phyloP scores from a whole-genome alignment of 2,329 filamentous ascomycete genomes.

The Ploettnerulaceae sp. region DNA sequence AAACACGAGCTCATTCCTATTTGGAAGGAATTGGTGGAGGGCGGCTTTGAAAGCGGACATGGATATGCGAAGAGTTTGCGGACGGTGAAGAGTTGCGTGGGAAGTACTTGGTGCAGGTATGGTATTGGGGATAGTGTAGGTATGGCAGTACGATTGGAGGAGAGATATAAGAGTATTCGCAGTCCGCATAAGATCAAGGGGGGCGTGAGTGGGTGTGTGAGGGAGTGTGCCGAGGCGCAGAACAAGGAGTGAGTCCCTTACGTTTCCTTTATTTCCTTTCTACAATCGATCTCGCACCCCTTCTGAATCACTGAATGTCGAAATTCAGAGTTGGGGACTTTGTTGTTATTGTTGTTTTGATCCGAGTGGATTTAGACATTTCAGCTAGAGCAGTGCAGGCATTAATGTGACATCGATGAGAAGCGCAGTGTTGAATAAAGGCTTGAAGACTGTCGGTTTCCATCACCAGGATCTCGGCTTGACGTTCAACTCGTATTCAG shows the following conservation, averaged over 20 bases:
- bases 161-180: conserved; percentile 89
- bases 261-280: not conserved
- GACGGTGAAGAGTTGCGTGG: conserved; percentile 89
- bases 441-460: no score
- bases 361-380: no score
- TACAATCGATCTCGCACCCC: not conserved
- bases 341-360: no score
- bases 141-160: conserved; percentile 81
- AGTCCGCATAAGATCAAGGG: conserved; percentile 88
- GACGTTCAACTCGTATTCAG: no score
- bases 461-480: no score
- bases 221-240: conserved; percentile 88
- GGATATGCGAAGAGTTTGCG: conserved; percentile 85
- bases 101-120: conserved; percentile 85
- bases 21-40: conserved; percentile 74
- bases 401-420: no score
- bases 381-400: no score
- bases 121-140: conserved; percentile 87
- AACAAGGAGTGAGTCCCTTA: conserved; percentile 68
- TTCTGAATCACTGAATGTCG: no score
- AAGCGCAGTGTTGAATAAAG: no score
- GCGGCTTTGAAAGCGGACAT: conserved; percentile 85
- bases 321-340: not conserved
- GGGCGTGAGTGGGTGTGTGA: conserved; percentile 84
- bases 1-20: conserved; percentile 82